Percentiles rank a stretch among this genome's conserved stretches.
phyloP scores from a whole-genome alignment of 2,329 filamentous ascomycete species.

The Helicocarpus griseus region DNA sequence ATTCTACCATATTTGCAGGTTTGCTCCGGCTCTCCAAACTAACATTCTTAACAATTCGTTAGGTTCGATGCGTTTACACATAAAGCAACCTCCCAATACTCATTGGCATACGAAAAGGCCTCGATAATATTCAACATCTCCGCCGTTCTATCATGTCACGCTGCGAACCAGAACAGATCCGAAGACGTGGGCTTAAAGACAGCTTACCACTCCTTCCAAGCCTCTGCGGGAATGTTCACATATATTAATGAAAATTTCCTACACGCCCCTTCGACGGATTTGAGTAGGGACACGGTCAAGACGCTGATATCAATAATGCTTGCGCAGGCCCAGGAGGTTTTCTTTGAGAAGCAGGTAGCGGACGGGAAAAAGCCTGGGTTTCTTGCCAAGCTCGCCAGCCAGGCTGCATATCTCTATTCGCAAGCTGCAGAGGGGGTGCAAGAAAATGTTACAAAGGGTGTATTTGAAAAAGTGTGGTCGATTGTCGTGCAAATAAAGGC shows the following conservation, averaged over 20 bases:
- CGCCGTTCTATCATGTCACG: constrained; percentile 90
- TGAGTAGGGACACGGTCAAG: constrained; percentile 93
- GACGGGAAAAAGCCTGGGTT: constrained; percentile 90
- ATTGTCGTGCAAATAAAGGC: constrained; percentile 64
- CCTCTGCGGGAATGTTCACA: constrained; percentile 97
- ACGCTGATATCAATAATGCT: constrained; percentile 86
- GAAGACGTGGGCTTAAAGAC: constrained; percentile 92
- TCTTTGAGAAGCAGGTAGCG: constrained; percentile 87
- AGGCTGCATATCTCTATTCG: constrained; percentile 76
- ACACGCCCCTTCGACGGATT: constrained; percentile 89
- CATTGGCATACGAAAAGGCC: constrained; percentile 93
- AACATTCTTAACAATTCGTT: constrained; percentile 8
- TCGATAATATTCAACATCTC: constrained; percentile 99
- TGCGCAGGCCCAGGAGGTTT: constrained; percentile 93
- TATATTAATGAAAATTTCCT: constrained; percentile 99
- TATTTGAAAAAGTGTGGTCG: constrained; percentile 93
- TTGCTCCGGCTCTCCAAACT: neutral
- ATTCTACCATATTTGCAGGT: neutral
- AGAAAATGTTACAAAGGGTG: constrained; percentile 79
- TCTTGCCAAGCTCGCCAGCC: constrained; percentile 84
- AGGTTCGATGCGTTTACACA: constrained; percentile 99
- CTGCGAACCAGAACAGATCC: constrained; percentile 80
- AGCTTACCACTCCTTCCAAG: constrained; percentile 96
- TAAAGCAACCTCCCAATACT: constrained; percentile 94
- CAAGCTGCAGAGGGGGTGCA: constrained; percentile 85